Conservation (phyloP, 2,329 filamentous ascomycete genomes). For the Ophiocordyceps australis region DNA sequence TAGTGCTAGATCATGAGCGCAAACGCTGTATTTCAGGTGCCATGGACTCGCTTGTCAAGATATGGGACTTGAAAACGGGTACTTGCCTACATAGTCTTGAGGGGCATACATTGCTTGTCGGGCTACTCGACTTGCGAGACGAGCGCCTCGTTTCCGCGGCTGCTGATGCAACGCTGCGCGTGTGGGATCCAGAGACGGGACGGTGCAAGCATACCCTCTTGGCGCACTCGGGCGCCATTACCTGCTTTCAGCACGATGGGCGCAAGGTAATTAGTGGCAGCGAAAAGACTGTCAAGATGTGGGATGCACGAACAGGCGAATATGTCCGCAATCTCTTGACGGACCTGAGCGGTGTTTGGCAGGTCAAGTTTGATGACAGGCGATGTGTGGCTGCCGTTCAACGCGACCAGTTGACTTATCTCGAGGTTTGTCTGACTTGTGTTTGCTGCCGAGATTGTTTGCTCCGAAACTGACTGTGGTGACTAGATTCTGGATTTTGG, state of each 20-base stretch:
- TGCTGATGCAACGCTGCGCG: slow-evolving; percentile 83
- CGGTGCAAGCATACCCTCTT: slow-evolving; percentile 79
- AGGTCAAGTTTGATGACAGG: slow-evolving; percentile 92
- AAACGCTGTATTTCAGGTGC: slow-evolving; percentile 95
- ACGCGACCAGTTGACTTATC: slow-evolving; percentile 78
- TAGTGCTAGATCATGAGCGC: slow-evolving; percentile 79
- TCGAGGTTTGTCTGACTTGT: slow-evolving; percentile 50
- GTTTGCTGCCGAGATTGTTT: no score
- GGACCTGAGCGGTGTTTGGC: slow-evolving; percentile 93
- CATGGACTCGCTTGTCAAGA: slow-evolving; percentile 96
- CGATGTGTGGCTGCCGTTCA: slow-evolving; percentile 94
- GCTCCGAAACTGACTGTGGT: slow-evolving; percentile 1
- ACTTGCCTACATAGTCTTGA: slow-evolving; percentile 76
- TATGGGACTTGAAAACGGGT: slow-evolving; percentile 86
- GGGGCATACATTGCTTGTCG: slow-evolving; percentile 82
- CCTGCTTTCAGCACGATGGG: slow-evolving; percentile 94
- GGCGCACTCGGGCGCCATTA: slow-evolving; percentile 92
- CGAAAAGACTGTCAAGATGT: slow-evolving; percentile 95
- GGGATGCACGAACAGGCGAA: slow-evolving; percentile 84
- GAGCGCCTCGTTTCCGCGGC: slow-evolving; percentile 87
- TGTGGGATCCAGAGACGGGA: slow-evolving; percentile 91
- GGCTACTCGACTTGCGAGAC: slow-evolving; percentile 73
- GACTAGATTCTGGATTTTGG: slow-evolving; percentile 88
- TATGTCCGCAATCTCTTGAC: slow-evolving; percentile 86
- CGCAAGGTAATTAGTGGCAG: slow-evolving; percentile 94